A percentile compares a stretch with the other conserved stretches of the same genome.
These are phyloP conservation scores for Zygoascus meyerae DNA, from an alignment of 1,139 yeast genomes.

Conservation along the genomic window DNA sequence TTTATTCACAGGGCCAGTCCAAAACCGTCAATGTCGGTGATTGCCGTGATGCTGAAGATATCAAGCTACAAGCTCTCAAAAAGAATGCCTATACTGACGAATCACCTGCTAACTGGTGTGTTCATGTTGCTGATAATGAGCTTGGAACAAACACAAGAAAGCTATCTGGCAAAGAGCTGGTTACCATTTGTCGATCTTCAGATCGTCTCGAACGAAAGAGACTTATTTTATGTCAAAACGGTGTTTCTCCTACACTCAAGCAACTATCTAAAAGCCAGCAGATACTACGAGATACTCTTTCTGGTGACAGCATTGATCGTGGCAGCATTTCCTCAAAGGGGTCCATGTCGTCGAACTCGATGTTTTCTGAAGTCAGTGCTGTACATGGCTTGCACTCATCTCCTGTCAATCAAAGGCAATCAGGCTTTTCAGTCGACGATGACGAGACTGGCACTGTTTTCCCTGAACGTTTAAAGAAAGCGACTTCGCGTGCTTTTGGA, in stretches of 20 bases:
- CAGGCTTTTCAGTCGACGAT: conserved; percentile 11
- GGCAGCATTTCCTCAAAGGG: conserved; percentile 5
- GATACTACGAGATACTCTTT: conserved; percentile 24
- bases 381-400: not conserved
- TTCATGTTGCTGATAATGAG: conserved; percentile 40
- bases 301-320: conserved; percentile 6
- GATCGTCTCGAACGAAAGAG: conserved; percentile 69
- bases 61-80: conserved; percentile 63
- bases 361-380: conserved; percentile 1
- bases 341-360: conserved; percentile 6
- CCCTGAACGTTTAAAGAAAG: conserved; percentile 12
- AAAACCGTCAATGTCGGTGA: conserved; percentile 71
- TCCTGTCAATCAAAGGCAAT: conserved; percentile 1
- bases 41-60: conserved; percentile 74
- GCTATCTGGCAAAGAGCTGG: conserved; percentile 72
- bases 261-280: conserved; percentile 63
- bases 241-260: conserved; percentile 57
- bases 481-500: conserved; percentile 5
- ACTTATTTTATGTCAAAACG: conserved; percentile 60
- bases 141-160: conserved; percentile 41
- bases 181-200: conserved; percentile 72
- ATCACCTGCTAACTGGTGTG: conserved; percentile 44
- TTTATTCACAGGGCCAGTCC: conserved; percentile 54
- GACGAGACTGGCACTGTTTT: conserved; percentile 14
- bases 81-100: conserved; percentile 41